A percentile compares a stretch with the other conserved stretches of the same genome.
Conservation (phyloP, 208 protist genomes). For the Leptomonas seymouri region DNA sequence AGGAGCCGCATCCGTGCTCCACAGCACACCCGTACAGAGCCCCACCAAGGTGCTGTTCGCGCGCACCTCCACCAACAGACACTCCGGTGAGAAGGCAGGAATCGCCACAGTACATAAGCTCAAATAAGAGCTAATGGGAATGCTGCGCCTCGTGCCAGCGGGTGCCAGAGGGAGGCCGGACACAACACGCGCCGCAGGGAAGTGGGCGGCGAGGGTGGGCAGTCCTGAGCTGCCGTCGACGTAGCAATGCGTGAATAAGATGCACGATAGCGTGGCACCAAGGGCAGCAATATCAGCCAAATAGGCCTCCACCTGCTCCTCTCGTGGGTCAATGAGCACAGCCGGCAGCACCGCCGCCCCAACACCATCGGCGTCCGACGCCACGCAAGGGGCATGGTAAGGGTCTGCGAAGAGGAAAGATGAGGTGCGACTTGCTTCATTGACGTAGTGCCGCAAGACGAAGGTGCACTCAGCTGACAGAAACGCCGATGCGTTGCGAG, state of each 20-base stretch:
- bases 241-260: conserved; percentile 78
- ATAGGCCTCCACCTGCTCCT: conserved; percentile 40
- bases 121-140: conserved; percentile 24
- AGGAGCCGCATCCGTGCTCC: conserved; percentile 58
- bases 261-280: conserved; percentile 29
- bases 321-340: conserved; percentile 63
- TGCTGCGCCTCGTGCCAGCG: conserved; percentile 22
- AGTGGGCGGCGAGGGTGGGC: conserved; percentile 23
- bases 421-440: conserved; percentile 68
- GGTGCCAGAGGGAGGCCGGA: conserved; percentile 30
- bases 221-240: conserved; percentile 63
- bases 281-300: conserved; percentile 44
- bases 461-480: conserved; percentile 13
- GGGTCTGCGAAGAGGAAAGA: conserved; percentile 69
- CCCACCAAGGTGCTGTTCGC: conserved; percentile 37
- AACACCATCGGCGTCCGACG: not conserved
- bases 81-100: conserved; percentile 76
- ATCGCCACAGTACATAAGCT: conserved; percentile 41
- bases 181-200: conserved; percentile 31
- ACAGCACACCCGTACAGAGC: conserved; percentile 63
- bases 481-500: not conserved
- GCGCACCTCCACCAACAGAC: conserved; percentile 62
- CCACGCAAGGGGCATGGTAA: conserved; percentile 4
- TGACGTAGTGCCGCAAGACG: conserved; percentile 77
- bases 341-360: not conserved